Evolutionary conservation across 2,329 filamentous ascomycete species (phyloP), one percentile per base, ranked within the genome.

Genomic region (Endoconidiophora polonica): DNA sequence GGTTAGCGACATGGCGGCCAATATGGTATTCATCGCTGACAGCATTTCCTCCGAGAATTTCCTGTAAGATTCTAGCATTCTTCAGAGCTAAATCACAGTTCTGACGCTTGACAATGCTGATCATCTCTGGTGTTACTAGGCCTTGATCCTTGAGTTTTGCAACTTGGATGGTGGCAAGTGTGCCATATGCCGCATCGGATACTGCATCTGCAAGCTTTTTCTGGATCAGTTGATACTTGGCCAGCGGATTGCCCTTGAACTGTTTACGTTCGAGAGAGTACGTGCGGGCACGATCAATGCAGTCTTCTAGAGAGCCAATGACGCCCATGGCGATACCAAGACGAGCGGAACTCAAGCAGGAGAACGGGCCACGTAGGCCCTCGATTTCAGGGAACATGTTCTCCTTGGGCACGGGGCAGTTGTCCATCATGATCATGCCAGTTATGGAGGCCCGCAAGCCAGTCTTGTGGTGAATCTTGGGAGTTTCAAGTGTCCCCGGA

Each of bases 21-120:
- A 98, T 95, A 55, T 80, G 79, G 61, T 96, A 98, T 68, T 98
- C 91, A 59, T 98, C 91, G 60, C 87, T 94, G 46, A 91, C 86
- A n/a, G 91, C 91, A 61, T 98, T 98, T 26, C 91, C 91, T 52
- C 91, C 91, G 67, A 98, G 95, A 20, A 98, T 77, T 68, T 98
- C 91, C 66, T 98, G 91, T 54, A 98, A 69, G 61, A 73, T 69
- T 56, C 91, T 74, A 18, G 87, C 79, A 57, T 90, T 87, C 26
- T 76, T 69, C 59, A 98, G 69, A 14, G 91, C 91, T 48, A 81
- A 72, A 66, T 98, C 91, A 65, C 91, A 98, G 66, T 98, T 98
- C 68, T 96, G 88, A 57, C 91, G 74, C 75, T 98, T 98, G 62
- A 96, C 80, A 85, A 98, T 76, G 63, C 76, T 80, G 59, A 98